phyloP scores from a whole-genome alignment of 2,329 filamentous ascomycete species.

The Gaeumannomyces sp. region DNA sequence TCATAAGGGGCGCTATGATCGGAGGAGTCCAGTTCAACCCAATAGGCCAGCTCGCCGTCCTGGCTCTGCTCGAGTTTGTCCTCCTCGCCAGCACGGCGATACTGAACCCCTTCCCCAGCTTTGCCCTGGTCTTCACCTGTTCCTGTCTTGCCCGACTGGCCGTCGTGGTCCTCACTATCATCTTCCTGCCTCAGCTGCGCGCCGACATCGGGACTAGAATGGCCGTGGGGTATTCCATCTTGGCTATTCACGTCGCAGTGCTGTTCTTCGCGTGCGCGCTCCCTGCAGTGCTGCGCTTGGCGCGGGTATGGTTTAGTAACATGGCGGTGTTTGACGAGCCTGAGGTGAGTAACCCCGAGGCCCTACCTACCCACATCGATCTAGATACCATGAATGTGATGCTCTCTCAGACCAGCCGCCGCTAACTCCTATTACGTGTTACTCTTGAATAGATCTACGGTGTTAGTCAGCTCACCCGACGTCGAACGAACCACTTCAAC shows the following conservation, averaged over 20 bases:
- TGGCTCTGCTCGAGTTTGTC: slow-evolving; percentile 65
- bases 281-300: slow-evolving; percentile 43
- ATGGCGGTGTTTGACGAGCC: neutral
- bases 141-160: slow-evolving; percentile 55
- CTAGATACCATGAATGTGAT: neutral
- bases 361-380: neutral
- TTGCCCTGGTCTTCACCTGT: slow-evolving; percentile 59
- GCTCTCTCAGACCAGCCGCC: neutral
- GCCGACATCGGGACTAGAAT: slow-evolving; percentile 51
- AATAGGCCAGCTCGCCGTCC: slow-evolving; percentile 58
- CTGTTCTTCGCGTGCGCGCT: slow-evolving; percentile 64
- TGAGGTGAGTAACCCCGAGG: neutral
- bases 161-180: slow-evolving; percentile 33
- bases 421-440: neutral
- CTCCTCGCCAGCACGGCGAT: slow-evolving; percentile 58
- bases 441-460: neutral
- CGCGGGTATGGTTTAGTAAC: neutral
- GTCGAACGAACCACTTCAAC: neutral
- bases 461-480: neutral
- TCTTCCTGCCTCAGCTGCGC: slow-evolving; percentile 55
- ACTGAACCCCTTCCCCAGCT: slow-evolving; percentile 58
- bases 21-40: slow-evolving; percentile 2
- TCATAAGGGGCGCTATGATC: slow-evolving; percentile 2
- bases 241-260: slow-evolving; percentile 59
- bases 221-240: slow-evolving; percentile 63